Evolutionary conservation across 2,329 filamentous ascomycete genomes (phyloP).

Genomic region (Colletotrichum spinosum): DNA sequence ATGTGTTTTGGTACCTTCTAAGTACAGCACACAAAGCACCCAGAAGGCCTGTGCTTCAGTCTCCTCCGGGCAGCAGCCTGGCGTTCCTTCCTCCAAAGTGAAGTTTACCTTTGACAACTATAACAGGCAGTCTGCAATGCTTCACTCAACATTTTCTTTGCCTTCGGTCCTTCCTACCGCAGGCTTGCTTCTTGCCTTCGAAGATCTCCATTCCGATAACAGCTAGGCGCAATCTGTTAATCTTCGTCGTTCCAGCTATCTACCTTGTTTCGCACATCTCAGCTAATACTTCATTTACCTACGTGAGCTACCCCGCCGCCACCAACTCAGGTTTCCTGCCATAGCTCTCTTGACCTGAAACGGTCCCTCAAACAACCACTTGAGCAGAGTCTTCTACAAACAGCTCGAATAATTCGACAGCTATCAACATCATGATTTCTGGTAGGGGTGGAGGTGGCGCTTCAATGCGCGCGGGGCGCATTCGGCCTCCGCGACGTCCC

Average conservation of each 20-base stretch:
- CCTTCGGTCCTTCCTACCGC: slow-evolving; percentile 5
- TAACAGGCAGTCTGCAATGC: slow-evolving; percentile 25
- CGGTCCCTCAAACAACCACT: background rate
- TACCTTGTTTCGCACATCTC: no score
- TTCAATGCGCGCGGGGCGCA: slow-evolving; percentile 52
- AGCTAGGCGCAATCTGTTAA: background rate
- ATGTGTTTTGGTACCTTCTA: no score
- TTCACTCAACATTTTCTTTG: slow-evolving; percentile 8
- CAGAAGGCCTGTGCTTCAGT: no score
- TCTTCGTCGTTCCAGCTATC: background rate
- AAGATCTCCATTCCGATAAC: background rate
- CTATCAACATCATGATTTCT: slow-evolving; percentile 57
- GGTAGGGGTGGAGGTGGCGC: slow-evolving; percentile 56
- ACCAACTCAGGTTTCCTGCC: slow-evolving; percentile 23
- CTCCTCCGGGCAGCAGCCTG: slow-evolving; percentile 21
- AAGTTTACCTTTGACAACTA: slow-evolving; percentile 17
- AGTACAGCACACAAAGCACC: no score
- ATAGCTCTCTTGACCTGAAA: slow-evolving; percentile 35
- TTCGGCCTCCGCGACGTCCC: slow-evolving; percentile 57
- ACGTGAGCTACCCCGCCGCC: slow-evolving; percentile 35
- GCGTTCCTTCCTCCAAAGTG: slow-evolving; percentile 5
- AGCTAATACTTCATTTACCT: no score
- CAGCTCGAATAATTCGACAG: background rate
- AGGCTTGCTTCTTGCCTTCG: background rate
- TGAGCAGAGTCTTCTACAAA: background rate